Evolutionary conservation across 1,284 basidiomycete species (phyloP).

Genomic region (Irpex lacteus): DNA sequence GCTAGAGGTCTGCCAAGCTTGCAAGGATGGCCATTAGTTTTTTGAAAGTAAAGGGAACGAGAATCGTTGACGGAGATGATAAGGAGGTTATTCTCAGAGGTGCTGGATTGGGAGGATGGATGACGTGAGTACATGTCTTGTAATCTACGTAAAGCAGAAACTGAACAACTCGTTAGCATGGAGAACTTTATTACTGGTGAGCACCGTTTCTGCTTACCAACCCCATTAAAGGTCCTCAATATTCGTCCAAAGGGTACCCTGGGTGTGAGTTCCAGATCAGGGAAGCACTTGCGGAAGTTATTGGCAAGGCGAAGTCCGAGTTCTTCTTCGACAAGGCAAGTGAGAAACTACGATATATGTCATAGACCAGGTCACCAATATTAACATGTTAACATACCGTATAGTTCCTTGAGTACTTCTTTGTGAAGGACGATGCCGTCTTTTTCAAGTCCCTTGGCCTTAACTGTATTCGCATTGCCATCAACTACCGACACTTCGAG

Average conservation of each 20-base stretch:
- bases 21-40: constrained; percentile 32
- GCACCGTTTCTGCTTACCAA: not conserved
- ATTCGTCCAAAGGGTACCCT: constrained; percentile 41
- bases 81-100: constrained; percentile 61
- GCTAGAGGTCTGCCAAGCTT: not conserved
- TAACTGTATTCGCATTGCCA: constrained; percentile 68
- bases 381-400: not conserved
- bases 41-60: constrained; percentile 53
- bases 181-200: constrained; percentile 60
- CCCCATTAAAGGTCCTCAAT: not conserved
- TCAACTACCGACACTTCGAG: constrained; percentile 72
- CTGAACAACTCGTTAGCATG: constrained; percentile 38
- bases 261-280: constrained; percentile 68
- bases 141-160: not conserved
- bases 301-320: constrained; percentile 66
- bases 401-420: constrained; percentile 68
- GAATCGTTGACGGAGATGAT: constrained; percentile 53
- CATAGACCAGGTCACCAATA: too few species aligned
- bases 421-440: constrained; percentile 63
- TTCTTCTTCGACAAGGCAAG: constrained; percentile 77
- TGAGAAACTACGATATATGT: too few species aligned
- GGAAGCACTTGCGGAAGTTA: constrained; percentile 57
- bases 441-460: constrained; percentile 70
- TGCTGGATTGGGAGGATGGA: constrained; percentile 70
- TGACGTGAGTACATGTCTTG: constrained; percentile 46